Base-by-base conservation (phyloP, 768 basidiomycete species). In the Pilatotrama ljubarskyi region DNA sequence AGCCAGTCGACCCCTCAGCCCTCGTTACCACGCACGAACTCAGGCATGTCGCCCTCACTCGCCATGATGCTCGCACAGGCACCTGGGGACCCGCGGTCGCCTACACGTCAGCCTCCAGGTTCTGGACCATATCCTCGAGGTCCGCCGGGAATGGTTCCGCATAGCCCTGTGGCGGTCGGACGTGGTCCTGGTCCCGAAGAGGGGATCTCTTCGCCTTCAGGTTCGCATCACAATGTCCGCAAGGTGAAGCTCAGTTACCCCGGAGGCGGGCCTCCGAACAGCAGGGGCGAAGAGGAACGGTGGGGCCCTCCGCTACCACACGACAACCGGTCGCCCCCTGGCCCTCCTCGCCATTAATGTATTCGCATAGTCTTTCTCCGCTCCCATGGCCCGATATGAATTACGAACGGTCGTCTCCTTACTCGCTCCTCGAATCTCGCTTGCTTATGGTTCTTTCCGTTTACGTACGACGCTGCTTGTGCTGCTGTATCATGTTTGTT, bases 61-160 rank as follows among this genome's bases (percentile, higher is more conserved):
- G 85, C 84, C 17, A 81, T 84, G 77, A 82, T 86, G 66, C 78
- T 86, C 43, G 84, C 85, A n/a, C 85, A 85, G 18, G 63, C 62
- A 26, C 59, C 66, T 29, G 42, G 46, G 7, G 68, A 71, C 20
- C 41, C 61, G 38, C 65, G 68, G 5, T 60, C 65, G 22, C 66
- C 70, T n/a, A 67, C 71, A 5, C 68, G 53, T 18, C 61, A 59
- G 58, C 62, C 52, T n/a, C 53, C 64, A 32, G 55, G 55, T n/a
- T 52, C 52, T 1, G 42, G 17, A 8, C 26, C 54, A 14, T 57
- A 57, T 17, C 18, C 53, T 15, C 47, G 40, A 13, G 59, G 53
- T 8, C 48, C 26, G 3, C 55, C 61, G 3, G 50, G 58, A 0
- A 43, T 47, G 32, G 37, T 56, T 11, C 57, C 50, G 26, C 58